Base-by-base conservation (phyloP, 345 rosid genomes). In the Durio zibethinus region DNA sequence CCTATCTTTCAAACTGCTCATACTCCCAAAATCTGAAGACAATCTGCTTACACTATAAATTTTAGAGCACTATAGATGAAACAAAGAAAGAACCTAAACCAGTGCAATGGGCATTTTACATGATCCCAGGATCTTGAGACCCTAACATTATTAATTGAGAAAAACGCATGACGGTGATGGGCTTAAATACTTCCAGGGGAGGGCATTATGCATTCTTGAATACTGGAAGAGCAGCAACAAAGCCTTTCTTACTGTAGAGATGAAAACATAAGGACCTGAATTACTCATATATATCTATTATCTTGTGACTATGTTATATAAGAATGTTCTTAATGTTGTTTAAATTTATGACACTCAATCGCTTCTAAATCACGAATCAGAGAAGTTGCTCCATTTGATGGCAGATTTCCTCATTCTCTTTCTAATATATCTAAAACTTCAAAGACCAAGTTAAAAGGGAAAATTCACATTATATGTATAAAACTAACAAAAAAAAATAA, bases 1-100 rank as follows among this genome's bases (percentile, higher is more conserved):
- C 83, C 72, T 74, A 74, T 86, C 97, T 83, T 85, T 89, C 53
- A 86, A 35, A 82, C 72, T 85, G 36, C 84, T 80, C 20, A 78
- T 70, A 83, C 80, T 89, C 67, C 93, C 94, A 76, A 85, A 10
- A 81, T 94, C 94, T 4, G 84, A 38, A 29, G 93, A 83, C 70
- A 85, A 63, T 77, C 97, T 90, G 82, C 84, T 83, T 63, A 83
- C 79, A 50, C 20, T 54, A 23, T 67, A 43, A 45, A 36, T 38
- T 40, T 36, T 16, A 82, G 53, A 54, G 67, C 18, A 56, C 25
- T 76, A 31, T 31, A 45, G 54, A 23, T 61, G 10, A 76, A 71
- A 65, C 74, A 45, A 20, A 33, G 3, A 6, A 33, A 52, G 47
- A 56, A 50, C 14, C 64, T 11, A 59, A 16, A 60, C 3, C 8